These are phyloP conservation scores for Hypomontagnella monticulosa DNA, from an alignment of 495 filamentous ascomycete genomes.

Conservation along the genomic window DNA sequence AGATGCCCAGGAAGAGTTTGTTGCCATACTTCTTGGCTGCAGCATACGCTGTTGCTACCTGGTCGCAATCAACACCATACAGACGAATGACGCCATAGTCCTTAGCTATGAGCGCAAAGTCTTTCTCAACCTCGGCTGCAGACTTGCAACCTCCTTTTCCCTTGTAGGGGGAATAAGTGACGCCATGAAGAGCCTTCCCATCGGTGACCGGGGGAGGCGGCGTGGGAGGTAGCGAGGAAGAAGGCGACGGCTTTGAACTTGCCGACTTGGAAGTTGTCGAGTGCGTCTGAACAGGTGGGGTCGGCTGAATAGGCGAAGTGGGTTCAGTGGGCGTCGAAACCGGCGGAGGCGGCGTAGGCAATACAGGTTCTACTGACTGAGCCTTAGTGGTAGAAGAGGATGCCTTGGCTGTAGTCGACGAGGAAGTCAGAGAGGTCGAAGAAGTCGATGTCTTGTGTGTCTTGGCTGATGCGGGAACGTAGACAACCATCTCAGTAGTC, in stretches of 20 bases:
- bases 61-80: slow-evolving; percentile 84
- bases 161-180: slow-evolving; percentile 81
- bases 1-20: slow-evolving; percentile 79
- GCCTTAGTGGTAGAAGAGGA: slow-evolving; percentile 27
- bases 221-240: slow-evolving; percentile 20
- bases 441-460: slow-evolving; percentile 12
- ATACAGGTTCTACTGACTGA: slow-evolving; percentile 10
- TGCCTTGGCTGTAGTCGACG: slow-evolving; percentile 17
- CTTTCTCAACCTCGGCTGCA: slow-evolving; percentile 66
- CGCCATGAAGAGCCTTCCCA: slow-evolving; percentile 56
- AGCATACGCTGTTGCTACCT: slow-evolving; percentile 66
- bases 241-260: slow-evolving; percentile 12
- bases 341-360: slow-evolving; percentile 9
- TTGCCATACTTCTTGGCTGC: slow-evolving; percentile 67
- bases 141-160: slow-evolving; percentile 72
- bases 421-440: slow-evolving; percentile 13
- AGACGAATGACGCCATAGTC: slow-evolving; percentile 72
- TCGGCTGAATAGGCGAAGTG: slow-evolving; percentile 26
- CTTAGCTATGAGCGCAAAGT: slow-evolving; percentile 63
- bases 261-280: slow-evolving; percentile 15
- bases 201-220: slow-evolving; percentile 17
- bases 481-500: slow-evolving; percentile 43
- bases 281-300: slow-evolving; percentile 27
- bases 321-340: slow-evolving; percentile 7
- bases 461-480: slow-evolving; percentile 38